Conservation (phyloP, 108 stramenopile species). For the Fragilariopsis cylindrus region DNA sequence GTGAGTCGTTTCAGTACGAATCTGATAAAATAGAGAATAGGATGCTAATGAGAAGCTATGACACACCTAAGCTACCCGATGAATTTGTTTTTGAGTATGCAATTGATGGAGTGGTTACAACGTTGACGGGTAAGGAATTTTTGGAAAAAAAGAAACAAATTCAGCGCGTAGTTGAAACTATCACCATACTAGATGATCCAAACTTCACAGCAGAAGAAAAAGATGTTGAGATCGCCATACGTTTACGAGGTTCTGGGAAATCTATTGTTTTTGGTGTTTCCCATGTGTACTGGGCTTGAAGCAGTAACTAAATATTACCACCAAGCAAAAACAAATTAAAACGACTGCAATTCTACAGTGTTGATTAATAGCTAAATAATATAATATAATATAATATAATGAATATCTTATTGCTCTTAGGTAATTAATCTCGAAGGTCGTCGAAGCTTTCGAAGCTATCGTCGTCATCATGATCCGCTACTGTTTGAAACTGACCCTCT, state of each 20-base stretch:
- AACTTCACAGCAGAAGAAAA: conserved; percentile 38
- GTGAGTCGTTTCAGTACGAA: background rate
- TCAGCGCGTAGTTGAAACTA: conserved; percentile 42
- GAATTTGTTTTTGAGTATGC: conserved; percentile 69
- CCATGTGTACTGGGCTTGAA: conserved; percentile 74
- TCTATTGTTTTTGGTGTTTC: conserved; percentile 47
- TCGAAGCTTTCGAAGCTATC: conserved; percentile 36
- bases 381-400: background rate
- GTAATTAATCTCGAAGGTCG: conserved; percentile 32
- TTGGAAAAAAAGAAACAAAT: conserved; percentile 30
- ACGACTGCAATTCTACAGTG: background rate
- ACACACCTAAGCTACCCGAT: conserved; percentile 48
- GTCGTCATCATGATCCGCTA: conserved; percentile 22
- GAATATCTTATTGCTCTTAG: background rate
- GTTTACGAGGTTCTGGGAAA: conserved; percentile 51
- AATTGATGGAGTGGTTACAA: conserved; percentile 56
- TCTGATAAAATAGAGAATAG: background rate
- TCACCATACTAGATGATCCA: conserved; percentile 65
- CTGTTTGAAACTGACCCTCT: conserved; percentile 17
- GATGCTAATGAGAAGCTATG: conserved; percentile 23
- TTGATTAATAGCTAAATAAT: background rate
- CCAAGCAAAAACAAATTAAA: background rate
- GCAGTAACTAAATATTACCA: background rate
- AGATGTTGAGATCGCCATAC: conserved; percentile 67
- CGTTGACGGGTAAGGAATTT: conserved; percentile 46